Evolutionary conservation across 441 rosid genomes (phyloP).

Genomic region (Croton laevigatus): DNA sequence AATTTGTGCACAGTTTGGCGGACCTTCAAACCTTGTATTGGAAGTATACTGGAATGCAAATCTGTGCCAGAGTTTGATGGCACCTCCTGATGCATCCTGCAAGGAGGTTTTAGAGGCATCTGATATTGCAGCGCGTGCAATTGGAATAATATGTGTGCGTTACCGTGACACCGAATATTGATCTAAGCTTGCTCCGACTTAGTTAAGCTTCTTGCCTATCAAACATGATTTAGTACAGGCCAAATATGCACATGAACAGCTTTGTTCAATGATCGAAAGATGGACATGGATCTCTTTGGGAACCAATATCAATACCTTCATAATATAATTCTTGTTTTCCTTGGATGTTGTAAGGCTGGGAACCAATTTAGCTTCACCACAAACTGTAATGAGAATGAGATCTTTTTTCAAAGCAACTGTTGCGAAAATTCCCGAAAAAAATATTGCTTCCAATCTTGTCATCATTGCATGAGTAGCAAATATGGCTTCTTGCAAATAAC

Average conservation of each 20-base stretch:
- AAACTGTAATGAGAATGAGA: conserved; percentile 3
- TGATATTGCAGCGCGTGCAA: conserved; percentile 83
- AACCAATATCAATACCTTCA: conserved; percentile 63
- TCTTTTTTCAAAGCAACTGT: conserved; percentile 1
- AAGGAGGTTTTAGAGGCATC: conserved; percentile 61
- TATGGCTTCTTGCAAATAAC: background rate
- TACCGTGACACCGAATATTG: conserved; percentile 70
- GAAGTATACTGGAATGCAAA: conserved; percentile 63
- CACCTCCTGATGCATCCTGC: conserved; percentile 57
- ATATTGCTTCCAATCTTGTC: conserved; percentile 4
- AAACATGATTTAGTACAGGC: conserved; percentile 78
- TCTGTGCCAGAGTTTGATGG: conserved; percentile 62
- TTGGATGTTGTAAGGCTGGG: conserved; percentile 8
- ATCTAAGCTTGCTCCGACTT: conserved; percentile 77
- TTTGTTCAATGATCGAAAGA: conserved; percentile 91
- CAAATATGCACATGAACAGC: conserved; percentile 77
- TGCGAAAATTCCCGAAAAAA: background rate
- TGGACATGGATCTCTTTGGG: conserved; percentile 60
- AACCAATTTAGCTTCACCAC: conserved; percentile 1
- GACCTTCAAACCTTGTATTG: conserved; percentile 76
- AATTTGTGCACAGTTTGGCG: conserved; percentile 85
- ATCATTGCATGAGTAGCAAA: background rate
- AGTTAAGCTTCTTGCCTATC: conserved; percentile 84
- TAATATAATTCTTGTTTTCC: conserved; percentile 14
- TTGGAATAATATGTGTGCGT: conserved; percentile 79